phyloP scores from a whole-genome alignment of 2,329 filamentous ascomycete species.

The Hymenoscyphus infarciens region DNA sequence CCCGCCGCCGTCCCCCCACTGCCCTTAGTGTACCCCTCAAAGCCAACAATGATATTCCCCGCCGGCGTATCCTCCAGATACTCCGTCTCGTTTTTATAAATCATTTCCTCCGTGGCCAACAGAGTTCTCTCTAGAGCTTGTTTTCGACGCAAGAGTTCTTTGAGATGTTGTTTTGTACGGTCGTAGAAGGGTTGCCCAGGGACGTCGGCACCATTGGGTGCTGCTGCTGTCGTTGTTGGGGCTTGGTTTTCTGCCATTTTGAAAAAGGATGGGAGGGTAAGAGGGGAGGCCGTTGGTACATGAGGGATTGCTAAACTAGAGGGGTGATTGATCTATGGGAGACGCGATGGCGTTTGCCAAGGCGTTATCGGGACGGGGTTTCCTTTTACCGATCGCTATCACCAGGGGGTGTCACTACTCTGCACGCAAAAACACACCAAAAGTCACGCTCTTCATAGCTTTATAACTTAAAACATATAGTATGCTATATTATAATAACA shows the following conservation, averaged over 20 bases:
- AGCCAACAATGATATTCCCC: slow-evolving; percentile 96
- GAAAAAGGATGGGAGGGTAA: neutral
- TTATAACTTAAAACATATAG: too few relatives aligned
- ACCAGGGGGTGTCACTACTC: too few relatives aligned
- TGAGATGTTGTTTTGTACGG: slow-evolving; percentile 63
- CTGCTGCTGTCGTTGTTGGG: neutral
- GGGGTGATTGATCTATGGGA: neutral
- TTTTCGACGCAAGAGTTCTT: slow-evolving; percentile 64
- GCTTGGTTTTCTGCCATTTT: slow-evolving; percentile 48
- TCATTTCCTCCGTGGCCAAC: slow-evolving; percentile 65
- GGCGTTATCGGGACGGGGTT: neutral
- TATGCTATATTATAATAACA: too few relatives aligned
- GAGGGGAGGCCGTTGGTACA: neutral
- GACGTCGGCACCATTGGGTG: slow-evolving; percentile 38
- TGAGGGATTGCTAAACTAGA: neutral
- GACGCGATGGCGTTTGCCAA: neutral
- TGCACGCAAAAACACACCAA: too few relatives aligned
- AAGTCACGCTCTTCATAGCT: too few relatives aligned
- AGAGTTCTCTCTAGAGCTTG: slow-evolving; percentile 40
- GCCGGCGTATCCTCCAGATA: slow-evolving; percentile 87
- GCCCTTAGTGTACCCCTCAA: slow-evolving; percentile 97
- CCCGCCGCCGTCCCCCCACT: slow-evolving; percentile 50
- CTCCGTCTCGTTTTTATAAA: slow-evolving; percentile 75
- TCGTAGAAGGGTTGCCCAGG: slow-evolving; percentile 65
- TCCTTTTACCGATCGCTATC: too few relatives aligned